A percentile compares a stretch with the other conserved stretches of the same genome.
These are phyloP conservation scores for Neodidymelliopsis sp. DNA, from an alignment of 2,329 filamentous ascomycete species.

Conservation along the genomic window DNA sequence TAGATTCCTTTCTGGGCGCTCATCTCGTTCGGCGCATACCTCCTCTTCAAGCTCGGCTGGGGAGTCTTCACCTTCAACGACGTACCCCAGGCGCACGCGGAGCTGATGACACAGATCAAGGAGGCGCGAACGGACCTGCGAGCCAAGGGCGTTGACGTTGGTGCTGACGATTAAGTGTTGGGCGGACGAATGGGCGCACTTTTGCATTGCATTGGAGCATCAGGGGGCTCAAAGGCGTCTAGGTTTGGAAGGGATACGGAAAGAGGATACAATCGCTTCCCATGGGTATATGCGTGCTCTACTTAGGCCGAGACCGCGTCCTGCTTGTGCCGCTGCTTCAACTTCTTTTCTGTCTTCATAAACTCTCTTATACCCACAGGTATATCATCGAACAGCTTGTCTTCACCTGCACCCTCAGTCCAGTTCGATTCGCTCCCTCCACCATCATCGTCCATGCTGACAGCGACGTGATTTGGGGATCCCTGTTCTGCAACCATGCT, in stretches of 20 bases:
- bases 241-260: constrained; percentile 2
- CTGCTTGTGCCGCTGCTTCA: constrained; percentile 76
- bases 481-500: constrained; percentile 48
- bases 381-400: constrained; percentile 78
- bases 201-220: constrained; percentile 16
- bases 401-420: constrained; percentile 57
- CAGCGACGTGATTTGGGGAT: constrained; percentile 58
- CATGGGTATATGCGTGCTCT: constrained; percentile 22
- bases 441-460: constrained; percentile 81
- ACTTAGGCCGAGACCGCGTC: constrained; percentile 55
- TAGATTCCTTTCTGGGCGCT: constrained; percentile 93
- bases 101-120: constrained; percentile 86
- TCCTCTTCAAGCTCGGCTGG: constrained; percentile 89
- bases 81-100: constrained; percentile 86
- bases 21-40: constrained; percentile 88
- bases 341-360: constrained; percentile 93
- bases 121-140: constrained; percentile 77
- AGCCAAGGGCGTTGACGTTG: constrained; percentile 77
- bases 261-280: constrained; percentile 10
- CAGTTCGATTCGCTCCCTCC: constrained; percentile 77
- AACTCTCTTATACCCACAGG: constrained; percentile 95
- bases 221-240: constrained; percentile 12
- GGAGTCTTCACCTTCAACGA: constrained; percentile 98
- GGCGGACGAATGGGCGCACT: not conserved
- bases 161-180: constrained; percentile 54